A percentile compares a stretch with the other conserved stretches of the same genome.
These are phyloP conservation scores for Tulasnella sp. DNA, from an alignment of 768 basidiomycete species.

Conservation along the genomic window DNA sequence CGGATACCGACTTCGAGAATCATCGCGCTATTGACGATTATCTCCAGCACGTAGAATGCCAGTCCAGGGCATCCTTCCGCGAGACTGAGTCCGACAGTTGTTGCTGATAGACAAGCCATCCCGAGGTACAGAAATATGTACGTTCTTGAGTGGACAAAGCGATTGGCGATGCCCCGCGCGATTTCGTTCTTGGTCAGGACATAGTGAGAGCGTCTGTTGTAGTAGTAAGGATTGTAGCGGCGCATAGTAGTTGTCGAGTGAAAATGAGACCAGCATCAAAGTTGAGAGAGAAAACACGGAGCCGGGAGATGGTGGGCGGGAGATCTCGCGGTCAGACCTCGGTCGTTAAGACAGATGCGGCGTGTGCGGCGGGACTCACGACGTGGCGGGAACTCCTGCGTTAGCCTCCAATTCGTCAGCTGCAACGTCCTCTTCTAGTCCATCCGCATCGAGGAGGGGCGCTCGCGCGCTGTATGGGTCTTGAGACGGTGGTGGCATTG, in stretches of 20 bases:
- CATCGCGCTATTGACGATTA: constrained; percentile 84
- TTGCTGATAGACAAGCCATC: constrained; percentile 79
- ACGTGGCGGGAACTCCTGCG: background rate
- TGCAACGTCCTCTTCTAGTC: background rate
- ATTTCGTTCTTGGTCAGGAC: constrained; percentile 6
- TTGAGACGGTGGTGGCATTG: background rate
- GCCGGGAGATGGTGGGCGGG: background rate
- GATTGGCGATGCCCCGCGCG: constrained; percentile 66
- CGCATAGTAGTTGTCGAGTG: background rate
- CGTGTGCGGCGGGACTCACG: background rate
- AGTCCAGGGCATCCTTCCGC: constrained; percentile 74
- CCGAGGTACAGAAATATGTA: constrained; percentile 82
- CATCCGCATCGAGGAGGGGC: background rate
- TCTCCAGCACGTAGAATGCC: constrained; percentile 81
- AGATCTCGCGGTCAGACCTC: background rate
- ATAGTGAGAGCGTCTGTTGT: constrained; percentile 5
- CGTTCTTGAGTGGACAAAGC: constrained; percentile 76
- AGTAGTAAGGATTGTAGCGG: background rate
- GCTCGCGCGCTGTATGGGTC: background rate
- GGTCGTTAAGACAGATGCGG: background rate
- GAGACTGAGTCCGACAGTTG: constrained; percentile 75
- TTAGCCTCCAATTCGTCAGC: background rate
- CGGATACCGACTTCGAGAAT: constrained; percentile 87
- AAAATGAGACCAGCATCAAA: background rate
- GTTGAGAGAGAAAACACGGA: background rate